A percentile compares a stretch with the other conserved stretches of the same genome.
Conservation (phyloP, 495 filamentous ascomycete genomes). For the Aspergillus wentii region DNA sequence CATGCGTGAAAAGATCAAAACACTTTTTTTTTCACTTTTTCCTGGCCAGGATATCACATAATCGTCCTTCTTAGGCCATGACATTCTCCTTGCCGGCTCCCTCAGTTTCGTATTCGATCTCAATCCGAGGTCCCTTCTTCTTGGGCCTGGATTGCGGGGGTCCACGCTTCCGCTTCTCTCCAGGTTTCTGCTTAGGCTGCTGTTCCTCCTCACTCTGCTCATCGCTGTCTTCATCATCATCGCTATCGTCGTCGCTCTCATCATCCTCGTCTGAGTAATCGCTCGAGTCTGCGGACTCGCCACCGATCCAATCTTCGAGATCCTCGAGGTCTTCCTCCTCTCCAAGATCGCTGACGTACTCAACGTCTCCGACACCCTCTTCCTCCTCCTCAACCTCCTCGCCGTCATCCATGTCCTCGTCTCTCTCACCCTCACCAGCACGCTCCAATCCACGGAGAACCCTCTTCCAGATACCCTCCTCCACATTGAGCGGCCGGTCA, state of each 20-base stretch:
- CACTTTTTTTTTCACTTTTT: constrained; percentile 20
- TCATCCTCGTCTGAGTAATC: constrained; percentile 46
- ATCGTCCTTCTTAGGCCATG: constrained; percentile 30
- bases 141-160: constrained; percentile 54
- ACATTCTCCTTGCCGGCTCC: constrained; percentile 42
- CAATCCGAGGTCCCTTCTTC: constrained; percentile 62
- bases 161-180: constrained; percentile 65
- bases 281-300: constrained; percentile 51
- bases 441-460: constrained; percentile 86
- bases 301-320: constrained; percentile 70
- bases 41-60: constrained; percentile 2
- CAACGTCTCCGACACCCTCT: constrained; percentile 68
- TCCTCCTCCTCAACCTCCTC: constrained; percentile 67
- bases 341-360: constrained; percentile 77
- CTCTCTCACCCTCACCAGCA: constrained; percentile 74
- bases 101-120: constrained; percentile 72
- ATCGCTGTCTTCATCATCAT: constrained; percentile 35
- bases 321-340: constrained; percentile 64
- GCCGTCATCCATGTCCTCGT: constrained; percentile 87
- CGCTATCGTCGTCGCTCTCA: constrained; percentile 41
- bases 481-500: constrained; percentile 88
- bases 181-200: constrained; percentile 46
- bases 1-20: constrained; percentile 28
- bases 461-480: constrained; percentile 95
- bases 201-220: constrained; percentile 33